A percentile compares a stretch with the other conserved stretches of the same genome.
These are phyloP conservation scores for Arthrinium phaeospermum DNA, from an alignment of 2,329 filamentous ascomycete genomes.

Conservation along the genomic window DNA sequence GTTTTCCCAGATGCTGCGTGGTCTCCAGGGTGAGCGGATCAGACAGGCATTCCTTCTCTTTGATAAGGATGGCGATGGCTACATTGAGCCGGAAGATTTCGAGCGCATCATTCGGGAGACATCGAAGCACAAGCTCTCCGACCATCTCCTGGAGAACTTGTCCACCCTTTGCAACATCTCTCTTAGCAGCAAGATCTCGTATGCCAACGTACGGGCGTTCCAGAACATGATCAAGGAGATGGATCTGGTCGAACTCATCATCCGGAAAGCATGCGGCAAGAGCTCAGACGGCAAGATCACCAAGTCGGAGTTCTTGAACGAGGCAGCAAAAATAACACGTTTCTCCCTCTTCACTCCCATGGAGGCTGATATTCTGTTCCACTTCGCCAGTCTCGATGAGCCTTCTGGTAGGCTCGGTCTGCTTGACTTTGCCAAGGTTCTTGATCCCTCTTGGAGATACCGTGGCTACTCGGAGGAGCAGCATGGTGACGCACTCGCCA, in stretches of 20 bases:
- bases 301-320: conserved; percentile 89
- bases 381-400: conserved; percentile 93
- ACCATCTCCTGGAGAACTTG: conserved; percentile 90
- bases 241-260: conserved; percentile 93
- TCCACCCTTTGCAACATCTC: conserved; percentile 95
- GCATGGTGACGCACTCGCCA: conserved; percentile 40
- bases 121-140: conserved; percentile 92
- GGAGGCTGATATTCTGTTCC: conserved; percentile 98
- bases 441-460: conserved; percentile 89
- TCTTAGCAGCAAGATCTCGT: conserved; percentile 89
- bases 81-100: conserved; percentile 94
- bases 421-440: conserved; percentile 88
- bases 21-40: conserved; percentile 93
- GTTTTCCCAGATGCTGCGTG: conserved; percentile 97
- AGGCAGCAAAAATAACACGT: conserved; percentile 86
- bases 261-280: conserved; percentile 84
- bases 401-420: conserved; percentile 84
- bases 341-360: conserved; percentile 98
- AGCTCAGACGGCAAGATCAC: conserved; percentile 93
- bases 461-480: conserved; percentile 59
- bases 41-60: conserved; percentile 93
- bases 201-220: conserved; percentile 96
- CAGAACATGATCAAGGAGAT: conserved; percentile 98
- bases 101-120: conserved; percentile 96
- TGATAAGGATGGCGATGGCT: conserved; percentile 90